phyloP scores from a whole-genome alignment of 768 basidiomycete species.

The Leccinellum albellum region DNA sequence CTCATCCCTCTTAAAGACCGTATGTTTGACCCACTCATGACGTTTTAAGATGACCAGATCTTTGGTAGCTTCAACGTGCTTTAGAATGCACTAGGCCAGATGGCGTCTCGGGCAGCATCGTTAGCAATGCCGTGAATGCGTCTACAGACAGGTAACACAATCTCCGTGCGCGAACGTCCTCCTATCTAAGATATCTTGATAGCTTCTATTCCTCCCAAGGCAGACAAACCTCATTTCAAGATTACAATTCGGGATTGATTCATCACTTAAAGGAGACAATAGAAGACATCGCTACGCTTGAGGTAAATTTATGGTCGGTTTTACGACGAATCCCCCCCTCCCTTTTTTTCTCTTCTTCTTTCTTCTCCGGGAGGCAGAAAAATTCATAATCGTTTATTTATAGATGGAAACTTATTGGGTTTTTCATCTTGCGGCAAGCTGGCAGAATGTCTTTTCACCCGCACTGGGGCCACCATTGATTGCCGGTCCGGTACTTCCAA shows the following conservation, averaged over 20 bases:
- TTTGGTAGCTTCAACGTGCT: slow-evolving; percentile 43
- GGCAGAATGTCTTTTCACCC: slow-evolving; percentile 39
- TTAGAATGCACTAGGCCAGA: slow-evolving; percentile 44
- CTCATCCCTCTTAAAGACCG: slow-evolving; percentile 45
- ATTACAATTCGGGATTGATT: slow-evolving; percentile 65
- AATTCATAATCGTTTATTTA: slow-evolving; percentile 4
- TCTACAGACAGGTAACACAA: slow-evolving; percentile 68
- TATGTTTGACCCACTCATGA: slow-evolving; percentile 27
- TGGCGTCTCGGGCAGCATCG: slow-evolving; percentile 34
- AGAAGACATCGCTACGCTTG: slow-evolving; percentile 59
- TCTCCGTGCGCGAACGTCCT: neutral
- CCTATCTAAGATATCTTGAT: slow-evolving; percentile 5
- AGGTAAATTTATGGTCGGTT: slow-evolving; percentile 40
- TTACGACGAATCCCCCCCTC: neutral
- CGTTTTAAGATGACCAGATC: slow-evolving; percentile 3
- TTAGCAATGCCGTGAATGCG: slow-evolving; percentile 57
- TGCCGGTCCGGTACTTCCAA: slow-evolving; percentile 40
- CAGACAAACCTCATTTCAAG: slow-evolving; percentile 74
- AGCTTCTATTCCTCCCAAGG: slow-evolving; percentile 90
- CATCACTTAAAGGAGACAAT: slow-evolving; percentile 48
- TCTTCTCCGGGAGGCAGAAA: neutral
- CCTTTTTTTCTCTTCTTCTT: neutral
- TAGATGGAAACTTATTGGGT: slow-evolving; percentile 88
- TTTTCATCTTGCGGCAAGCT: slow-evolving; percentile 72
- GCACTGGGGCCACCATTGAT: slow-evolving; percentile 40